phyloP scores from a whole-genome alignment of 2,329 filamentous ascomycete species.

The Pestalotiopsis sp. region DNA sequence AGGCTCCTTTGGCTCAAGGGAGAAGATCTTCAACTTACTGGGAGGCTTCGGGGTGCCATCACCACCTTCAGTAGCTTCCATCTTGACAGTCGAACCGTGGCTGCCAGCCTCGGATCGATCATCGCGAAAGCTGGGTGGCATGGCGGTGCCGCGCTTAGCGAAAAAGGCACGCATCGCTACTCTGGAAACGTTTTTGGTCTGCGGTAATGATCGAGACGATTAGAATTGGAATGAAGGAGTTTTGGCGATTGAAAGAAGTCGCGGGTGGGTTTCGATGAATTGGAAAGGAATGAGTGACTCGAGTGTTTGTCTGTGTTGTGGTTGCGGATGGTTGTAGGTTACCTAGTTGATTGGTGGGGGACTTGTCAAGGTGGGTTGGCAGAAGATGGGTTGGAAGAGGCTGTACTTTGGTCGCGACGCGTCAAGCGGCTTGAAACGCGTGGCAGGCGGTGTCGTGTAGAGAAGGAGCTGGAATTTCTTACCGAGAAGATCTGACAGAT shows the following conservation, averaged over 20 bases:
- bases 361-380: not conserved
- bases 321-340: not conserved
- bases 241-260: not conserved
- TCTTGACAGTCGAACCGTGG: slow-evolving; percentile 7
- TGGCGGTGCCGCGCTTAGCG: slow-evolving; percentile 11
- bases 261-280: not conserved
- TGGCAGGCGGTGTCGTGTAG: not conserved
- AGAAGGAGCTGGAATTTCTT: not conserved
- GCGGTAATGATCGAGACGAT: not conserved
- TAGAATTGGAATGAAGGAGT: not conserved
- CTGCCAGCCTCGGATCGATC: slow-evolving; percentile 8
- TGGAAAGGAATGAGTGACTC: not conserved
- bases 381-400: not conserved
- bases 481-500: not conserved
- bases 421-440: not conserved
- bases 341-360: slow-evolving; percentile 1
- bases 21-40: not conserved
- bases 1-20: not conserved
- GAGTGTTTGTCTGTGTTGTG: not conserved
- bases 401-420: not conserved
- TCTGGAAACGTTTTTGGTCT: not conserved
- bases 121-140: slow-evolving; percentile 7
- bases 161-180: slow-evolving; percentile 12
- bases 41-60: not conserved
- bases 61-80: not conserved